These are phyloP conservation scores for Salvia miltiorrhiza DNA, from an alignment of 257 asterid species.

Conservation along the genomic window DNA sequence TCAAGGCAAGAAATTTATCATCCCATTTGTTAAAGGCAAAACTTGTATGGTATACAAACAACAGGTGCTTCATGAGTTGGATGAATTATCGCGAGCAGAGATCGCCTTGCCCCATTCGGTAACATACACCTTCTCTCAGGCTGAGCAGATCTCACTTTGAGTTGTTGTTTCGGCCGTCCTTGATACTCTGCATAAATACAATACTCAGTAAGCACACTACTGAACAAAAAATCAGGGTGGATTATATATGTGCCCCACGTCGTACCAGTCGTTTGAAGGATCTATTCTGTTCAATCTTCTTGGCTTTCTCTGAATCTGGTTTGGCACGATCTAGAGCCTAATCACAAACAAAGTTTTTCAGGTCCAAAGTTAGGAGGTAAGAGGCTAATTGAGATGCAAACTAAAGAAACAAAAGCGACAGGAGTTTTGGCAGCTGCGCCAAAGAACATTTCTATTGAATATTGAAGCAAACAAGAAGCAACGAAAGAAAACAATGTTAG, in stretches of 20 bases:
- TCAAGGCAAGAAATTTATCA: not conserved
- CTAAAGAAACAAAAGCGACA: not conserved
- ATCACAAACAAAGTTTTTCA: constrained; percentile 16
- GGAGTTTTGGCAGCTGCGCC: not conserved
- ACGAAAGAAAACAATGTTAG: not conserved
- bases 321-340: constrained; percentile 87
- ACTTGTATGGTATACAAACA: constrained; percentile 19
- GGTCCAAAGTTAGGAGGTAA: not conserved
- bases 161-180: constrained; percentile 32
- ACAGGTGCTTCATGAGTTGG: constrained; percentile 13
- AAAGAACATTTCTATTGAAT: not conserved
- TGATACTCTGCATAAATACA: constrained; percentile 29
- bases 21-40: not conserved
- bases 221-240: not conserved
- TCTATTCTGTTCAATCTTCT: constrained; percentile 36
- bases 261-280: constrained; percentile 72
- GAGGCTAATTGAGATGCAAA: not conserved
- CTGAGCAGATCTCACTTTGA: constrained; percentile 27
- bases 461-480: not conserved
- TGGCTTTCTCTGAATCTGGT: constrained; percentile 58
- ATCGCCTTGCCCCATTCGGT: not conserved
- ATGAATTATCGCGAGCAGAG: not conserved
- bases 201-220: not conserved
- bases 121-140: not conserved
- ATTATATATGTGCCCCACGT: not conserved